These are phyloP conservation scores for Saccharum officinarum DNA, from an alignment of 176 grass and related monocot species.

Conservation along the genomic window DNA sequence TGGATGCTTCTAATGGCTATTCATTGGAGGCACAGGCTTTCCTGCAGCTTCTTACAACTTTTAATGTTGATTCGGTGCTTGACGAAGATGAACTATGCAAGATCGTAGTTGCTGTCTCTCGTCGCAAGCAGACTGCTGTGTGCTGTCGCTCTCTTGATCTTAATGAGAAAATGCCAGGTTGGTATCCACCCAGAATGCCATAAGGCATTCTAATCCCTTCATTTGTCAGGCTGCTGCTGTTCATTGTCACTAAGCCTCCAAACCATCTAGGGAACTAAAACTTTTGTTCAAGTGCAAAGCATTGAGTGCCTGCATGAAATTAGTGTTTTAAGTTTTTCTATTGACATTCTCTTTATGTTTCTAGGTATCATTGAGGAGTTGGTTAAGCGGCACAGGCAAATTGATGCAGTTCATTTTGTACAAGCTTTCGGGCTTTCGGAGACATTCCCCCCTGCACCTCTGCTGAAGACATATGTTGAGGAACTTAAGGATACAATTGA, in stretches of 20 bases:
- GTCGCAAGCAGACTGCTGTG: conserved; percentile 71
- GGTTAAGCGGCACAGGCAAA: conserved; percentile 69
- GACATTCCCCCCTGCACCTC: conserved; percentile 61
- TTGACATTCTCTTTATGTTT: conserved; percentile 7
- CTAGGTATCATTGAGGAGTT: conserved; percentile 44
- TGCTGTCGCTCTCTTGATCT: conserved; percentile 77
- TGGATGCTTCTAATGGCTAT: conserved; percentile 79
- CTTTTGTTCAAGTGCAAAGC: not conserved
- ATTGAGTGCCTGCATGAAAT: conserved; percentile 2
- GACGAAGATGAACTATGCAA: conserved; percentile 91
- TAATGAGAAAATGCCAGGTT: conserved; percentile 85
- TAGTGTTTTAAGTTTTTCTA: conserved; percentile 8
- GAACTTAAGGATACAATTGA: conserved; percentile 53
- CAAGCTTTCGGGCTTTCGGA: conserved; percentile 66
- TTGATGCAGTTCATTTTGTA: conserved; percentile 86
- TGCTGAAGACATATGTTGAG: conserved; percentile 67
- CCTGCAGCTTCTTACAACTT: conserved; percentile 81
- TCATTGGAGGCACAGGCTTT: conserved; percentile 92
- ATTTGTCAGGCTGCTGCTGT: conserved; percentile 26
- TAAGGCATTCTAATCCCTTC: conserved; percentile 49
- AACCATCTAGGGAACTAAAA: conserved; percentile 40
- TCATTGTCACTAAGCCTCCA: conserved; percentile 31
- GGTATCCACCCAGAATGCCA: conserved; percentile 58
- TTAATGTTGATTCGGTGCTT: conserved; percentile 74
- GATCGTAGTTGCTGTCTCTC: conserved; percentile 84